Base-by-base conservation (phyloP, 306 rosid species). In the Cicer cuneatum region DNA sequence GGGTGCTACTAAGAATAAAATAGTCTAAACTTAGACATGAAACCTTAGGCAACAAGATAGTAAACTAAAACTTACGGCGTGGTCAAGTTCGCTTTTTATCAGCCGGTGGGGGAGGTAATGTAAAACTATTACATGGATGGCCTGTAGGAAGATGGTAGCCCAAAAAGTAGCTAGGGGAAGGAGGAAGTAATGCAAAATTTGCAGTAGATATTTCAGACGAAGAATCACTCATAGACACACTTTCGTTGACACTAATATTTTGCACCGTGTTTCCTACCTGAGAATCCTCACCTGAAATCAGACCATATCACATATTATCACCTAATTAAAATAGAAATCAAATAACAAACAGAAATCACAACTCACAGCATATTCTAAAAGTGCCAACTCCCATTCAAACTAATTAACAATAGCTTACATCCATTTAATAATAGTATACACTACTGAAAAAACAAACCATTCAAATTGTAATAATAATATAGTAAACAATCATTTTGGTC, bases 21-120 rank as follows among this genome's bases (percentile, higher is more conserved):
- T 16, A 21, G 7, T 33, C 60, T 40, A 15, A 5, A 39, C 9
- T 21, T 62, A 29, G 10, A 33, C 8, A 39, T 16, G 64, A 56
- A 38, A 54, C 61, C 16, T 19, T 5, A 48, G 39, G 43, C 52
- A 48, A 35, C 7, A 67, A 60, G 60, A 83, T 10, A 49, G 37
- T 42, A 69, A 48, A 37, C 64, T 54, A 56, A 66, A 60, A 86
- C 97, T 86, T 87, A 93, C 98, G 94, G 37, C 94, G 89, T 7
- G 98, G 94, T 71, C 96, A 97, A 10, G 81, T 89, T 69, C 96
- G 90, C 82, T 93, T 93, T 74, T 74, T 88, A 85, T 93, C 97
- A 13, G 97, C 91, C 4, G 97, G 98, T 35, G 98, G 97, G 62
- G 98, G 98, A 78, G 97, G 97, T 74, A 91, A 68, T 24, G 91